Base-by-base conservation (phyloP, 805 yeast species). In the Candida takata region DNA sequence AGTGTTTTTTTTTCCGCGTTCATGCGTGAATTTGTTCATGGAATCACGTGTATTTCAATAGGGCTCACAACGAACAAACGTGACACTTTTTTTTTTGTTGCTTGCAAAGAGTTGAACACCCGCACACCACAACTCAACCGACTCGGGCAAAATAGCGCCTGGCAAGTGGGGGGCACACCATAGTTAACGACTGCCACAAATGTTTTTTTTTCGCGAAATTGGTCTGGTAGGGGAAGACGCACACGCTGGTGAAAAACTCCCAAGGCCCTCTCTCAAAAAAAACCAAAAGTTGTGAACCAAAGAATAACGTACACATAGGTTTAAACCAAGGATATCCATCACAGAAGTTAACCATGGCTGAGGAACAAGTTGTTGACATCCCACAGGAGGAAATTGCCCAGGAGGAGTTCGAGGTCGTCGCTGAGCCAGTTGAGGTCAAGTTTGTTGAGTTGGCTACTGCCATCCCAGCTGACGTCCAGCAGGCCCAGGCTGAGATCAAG, bases 381-480 rank as follows among this genome's bases (percentile, higher is more conserved):
- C 69, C 64, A 56, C 67, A 64, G 58, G 47, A 43, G 39, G 74
- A 70, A 58, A 45, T 54, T 38, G 68, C 59, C 50, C 67, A 72
- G 68, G 85, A 79, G 69, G 77, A 72, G 57, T 62, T 62, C 56
- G 70, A 63, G 55, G 84, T 81, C 66, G 84, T 83, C 66, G 81
- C 83, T 66, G 94, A 85, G 74, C 83, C 82, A 66, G 78, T 71
- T 57, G 82, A 74, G 69, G 74, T 82, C 61, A 78, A 79, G 70
- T 72, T 76, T 53, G 84, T 79, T 61, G 84, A 78, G 64, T 79
- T 85, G 69, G 95, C 95, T 66, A 88, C 97, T 58, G 75, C 90
- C 61, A 87, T 92, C 66, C 97, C 98, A 72, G 86, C 81, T 67
- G 97, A 86, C 37, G 86, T 92, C 64, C 94, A 85, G 74, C 83